Evolutionary conservation across 2,329 filamentous ascomycete species (phyloP), one percentile per base, ranked within the genome.

Genomic region (Colletotrichum simmondsii): DNA sequence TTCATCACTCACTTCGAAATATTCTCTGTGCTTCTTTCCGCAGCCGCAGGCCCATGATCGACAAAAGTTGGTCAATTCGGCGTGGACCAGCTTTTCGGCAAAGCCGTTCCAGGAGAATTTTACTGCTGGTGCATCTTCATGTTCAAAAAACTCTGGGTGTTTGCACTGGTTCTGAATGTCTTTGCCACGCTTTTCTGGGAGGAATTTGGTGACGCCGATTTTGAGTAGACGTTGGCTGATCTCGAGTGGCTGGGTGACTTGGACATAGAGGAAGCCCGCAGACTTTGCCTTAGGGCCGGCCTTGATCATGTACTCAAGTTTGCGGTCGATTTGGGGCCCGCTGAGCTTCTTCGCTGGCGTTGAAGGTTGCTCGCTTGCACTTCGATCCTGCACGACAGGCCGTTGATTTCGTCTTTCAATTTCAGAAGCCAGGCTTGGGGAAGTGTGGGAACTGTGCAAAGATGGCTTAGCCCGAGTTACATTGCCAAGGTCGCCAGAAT

Each of bases 21-120:
- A 70, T 57, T 70, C 68, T 2, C 22, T 66, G 16, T 70, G 68
- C 5, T 3, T 32, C 2, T 7, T 26, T 0, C 11, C 19, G 42
- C 68, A 70, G 1, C 3, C 3, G 6, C 68, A 70, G 19, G 2
- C 10, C 37, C 30, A 54, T 5, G 22, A 10, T 26, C 65, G 28
- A 7, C 30, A 42, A n/a, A 66, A 70, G 8, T 66, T 70, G 5
- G 5, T 7, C 32, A 70, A 54, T 42, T 70, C 68, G 12, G 26
- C 12, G 11, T 66, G 68, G 8, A 66, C 26, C 49, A 70, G 19
- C 22, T 60, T 70, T 32, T 70, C 68, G 11, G 63, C 63, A 5
- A 70, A 8, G 1, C 1, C 3, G 16, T 49, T 49, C 42, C 16
- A 49, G 42, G 19, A 49, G 42, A 49, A 49, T n/a, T 49, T 4